Evolutionary conservation across 2,329 filamentous ascomycete species (phyloP), one percentile per base, ranked within the genome.

Genomic region (Ophiocordyceps camponoti-saundersi): DNA sequence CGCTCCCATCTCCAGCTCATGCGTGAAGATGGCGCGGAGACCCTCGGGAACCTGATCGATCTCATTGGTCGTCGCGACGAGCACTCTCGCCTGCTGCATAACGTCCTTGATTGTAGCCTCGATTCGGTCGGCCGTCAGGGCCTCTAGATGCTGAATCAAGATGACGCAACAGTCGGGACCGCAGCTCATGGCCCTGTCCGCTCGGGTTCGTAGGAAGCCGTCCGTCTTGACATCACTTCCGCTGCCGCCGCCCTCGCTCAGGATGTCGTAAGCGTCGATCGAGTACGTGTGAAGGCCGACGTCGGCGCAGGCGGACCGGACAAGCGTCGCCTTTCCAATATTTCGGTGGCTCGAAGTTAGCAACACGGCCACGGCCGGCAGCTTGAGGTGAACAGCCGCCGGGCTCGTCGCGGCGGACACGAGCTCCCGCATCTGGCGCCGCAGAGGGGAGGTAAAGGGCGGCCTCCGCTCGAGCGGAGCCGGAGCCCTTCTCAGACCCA

Each of bases 221-320:
- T 95, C 90, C 0, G 89, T 95, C 65, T 96, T 95, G 26, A 94
- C 84, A 58, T 98, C 92, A 47, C 85, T 82, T 10, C 86, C 86
- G 46, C 87, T 87, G 1, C 82, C 83, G 11, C 63, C 62, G 15
- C 87, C 86, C 60, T 96, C 90, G n/a, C 87, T 90, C 5, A 95
- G 70, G 41, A 98, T 86, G 56, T 98, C 92, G 56, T 94, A 95
- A 0, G 86, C 85, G 60, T 96, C 88, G 46, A 98, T 85, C 1
- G 77, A 66, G 59, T 95, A 96, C 0, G 80, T 84, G 60, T 98
- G 92, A 16, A 96, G 70, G 3, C 92, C 92, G 51, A 95, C 82
- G 56, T 95, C 90, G 3, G 83, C 75, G 60, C 88, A 94, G 5
- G 89, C 88, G 42, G 78, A 76, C 1, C 70, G 72, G 0, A 86